Conservation (phyloP, 805 yeast genomes). For the Cyberlindnera maritima region DNA sequence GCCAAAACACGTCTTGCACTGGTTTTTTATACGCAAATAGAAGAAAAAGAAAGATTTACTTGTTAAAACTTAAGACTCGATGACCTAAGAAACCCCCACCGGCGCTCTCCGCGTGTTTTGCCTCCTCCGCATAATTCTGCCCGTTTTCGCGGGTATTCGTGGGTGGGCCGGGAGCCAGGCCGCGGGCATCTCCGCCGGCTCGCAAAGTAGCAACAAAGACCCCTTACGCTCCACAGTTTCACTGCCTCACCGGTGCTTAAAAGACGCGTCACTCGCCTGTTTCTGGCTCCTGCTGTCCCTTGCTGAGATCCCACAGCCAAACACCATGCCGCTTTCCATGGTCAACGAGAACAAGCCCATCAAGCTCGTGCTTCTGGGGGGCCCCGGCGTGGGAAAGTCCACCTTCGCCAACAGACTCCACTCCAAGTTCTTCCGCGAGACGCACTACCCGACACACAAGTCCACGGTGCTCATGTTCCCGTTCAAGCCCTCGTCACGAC, state of each 20-base stretch:
- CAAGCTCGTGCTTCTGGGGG: conserved; percentile 61
- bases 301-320: no score
- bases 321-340: conserved; percentile 1
- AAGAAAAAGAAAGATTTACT: no score
- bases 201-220: neutral
- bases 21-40: neutral
- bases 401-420: conserved; percentile 50
- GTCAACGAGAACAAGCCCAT: conserved; percentile 37
- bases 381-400: conserved; percentile 57
- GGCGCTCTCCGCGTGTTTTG: neutral
- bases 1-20: no score
- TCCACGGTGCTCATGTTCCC: conserved; percentile 59
- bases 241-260: no score
- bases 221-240: no score
- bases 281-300: no score
- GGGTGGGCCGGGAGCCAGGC: neutral
- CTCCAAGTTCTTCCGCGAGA: conserved; percentile 53
- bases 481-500: conserved; percentile 41
- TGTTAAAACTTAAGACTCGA: no score
- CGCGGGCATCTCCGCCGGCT: conserved; percentile 2
- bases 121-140: neutral
- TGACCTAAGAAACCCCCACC: neutral
- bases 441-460: conserved; percentile 70
- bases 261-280: no score
- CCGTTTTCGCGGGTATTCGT: no score